A percentile compares a stretch with the other conserved stretches of the same genome.
These are phyloP conservation scores for Pestalotiopsis fici DNA, from an alignment of 2,329 filamentous ascomycete species.

Conservation along the genomic window DNA sequence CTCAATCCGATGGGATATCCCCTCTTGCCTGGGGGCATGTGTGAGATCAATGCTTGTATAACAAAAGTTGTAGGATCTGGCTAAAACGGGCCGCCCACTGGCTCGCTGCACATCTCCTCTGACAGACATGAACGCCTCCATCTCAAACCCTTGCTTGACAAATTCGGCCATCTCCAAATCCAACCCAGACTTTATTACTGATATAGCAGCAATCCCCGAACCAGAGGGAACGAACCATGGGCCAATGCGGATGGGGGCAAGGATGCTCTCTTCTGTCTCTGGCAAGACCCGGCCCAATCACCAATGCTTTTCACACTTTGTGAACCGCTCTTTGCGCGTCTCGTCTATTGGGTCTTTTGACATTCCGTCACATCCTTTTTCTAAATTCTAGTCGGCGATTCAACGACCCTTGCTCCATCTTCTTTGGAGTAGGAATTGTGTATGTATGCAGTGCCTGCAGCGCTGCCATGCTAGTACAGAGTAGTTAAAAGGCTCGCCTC, in stretches of 20 bases:
- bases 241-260: background rate
- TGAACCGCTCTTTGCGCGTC: background rate
- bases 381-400: background rate
- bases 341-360: background rate
- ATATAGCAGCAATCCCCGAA: background rate
- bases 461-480: background rate
- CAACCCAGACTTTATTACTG: background rate
- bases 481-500: background rate
- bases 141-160: background rate
- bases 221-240: background rate
- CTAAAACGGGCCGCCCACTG: background rate
- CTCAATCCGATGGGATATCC: background rate
- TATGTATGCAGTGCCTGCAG: background rate
- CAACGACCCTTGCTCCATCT: background rate
- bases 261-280: background rate
- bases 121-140: background rate
- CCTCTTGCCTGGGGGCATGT: background rate
- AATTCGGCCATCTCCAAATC: background rate
- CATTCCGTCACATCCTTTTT: background rate
- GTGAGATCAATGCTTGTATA: background rate
- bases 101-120: background rate
- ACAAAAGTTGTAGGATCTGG: background rate
- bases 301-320: background rate
- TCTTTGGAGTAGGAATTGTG: too few relatives aligned
- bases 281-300: background rate